Conservation (phyloP, 23 red algal genomes). For the Gracilaria caudata region DNA sequence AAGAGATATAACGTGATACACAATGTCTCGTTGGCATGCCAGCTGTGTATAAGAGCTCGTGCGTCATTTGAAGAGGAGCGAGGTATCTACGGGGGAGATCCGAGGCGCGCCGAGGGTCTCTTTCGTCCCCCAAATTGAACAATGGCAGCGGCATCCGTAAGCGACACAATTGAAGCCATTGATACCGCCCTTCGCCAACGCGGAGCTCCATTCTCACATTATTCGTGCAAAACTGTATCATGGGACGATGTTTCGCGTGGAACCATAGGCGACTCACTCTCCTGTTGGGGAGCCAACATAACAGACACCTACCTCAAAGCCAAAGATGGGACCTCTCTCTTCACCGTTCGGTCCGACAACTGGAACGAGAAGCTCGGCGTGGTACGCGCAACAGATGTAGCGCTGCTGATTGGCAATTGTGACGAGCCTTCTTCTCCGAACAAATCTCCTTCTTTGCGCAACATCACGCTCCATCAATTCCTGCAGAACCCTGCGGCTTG, state of each 20-base stretch:
- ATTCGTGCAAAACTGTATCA: slow-evolving; percentile 30
- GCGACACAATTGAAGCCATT: slow-evolving; percentile 2
- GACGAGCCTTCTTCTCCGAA: neutral
- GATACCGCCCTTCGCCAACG: neutral
- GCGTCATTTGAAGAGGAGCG: too few species aligned
- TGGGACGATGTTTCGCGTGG: slow-evolving; percentile 37
- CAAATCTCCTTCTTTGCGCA: neutral
- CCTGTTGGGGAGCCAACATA: slow-evolving; percentile 29
- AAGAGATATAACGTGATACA: too few species aligned
- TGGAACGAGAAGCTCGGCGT: slow-evolving; percentile 41
- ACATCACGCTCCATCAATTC: slow-evolving; percentile 21
- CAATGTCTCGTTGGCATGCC: too few species aligned
- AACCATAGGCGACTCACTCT: neutral
- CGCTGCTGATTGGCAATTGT: slow-evolving; percentile 28
- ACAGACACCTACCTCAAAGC: slow-evolving; percentile 28
- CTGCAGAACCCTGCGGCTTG: neutral
- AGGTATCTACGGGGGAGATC: too few species aligned
- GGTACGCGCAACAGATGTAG: slow-evolving; percentile 22
- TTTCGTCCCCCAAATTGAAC: too few species aligned
- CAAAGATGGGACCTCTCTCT: slow-evolving; percentile 31
- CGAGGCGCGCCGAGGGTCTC: too few species aligned
- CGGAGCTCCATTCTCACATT: slow-evolving; percentile 1
- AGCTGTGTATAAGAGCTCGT: too few species aligned
- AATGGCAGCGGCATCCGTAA: slow-evolving; percentile 1
- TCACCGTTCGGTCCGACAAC: slow-evolving; percentile 17